Percentiles rank a stretch among this genome's conserved stretches.
phyloP scores from a whole-genome alignment of 768 basidiomycete genomes.

The Trametes sanguinea region DNA sequence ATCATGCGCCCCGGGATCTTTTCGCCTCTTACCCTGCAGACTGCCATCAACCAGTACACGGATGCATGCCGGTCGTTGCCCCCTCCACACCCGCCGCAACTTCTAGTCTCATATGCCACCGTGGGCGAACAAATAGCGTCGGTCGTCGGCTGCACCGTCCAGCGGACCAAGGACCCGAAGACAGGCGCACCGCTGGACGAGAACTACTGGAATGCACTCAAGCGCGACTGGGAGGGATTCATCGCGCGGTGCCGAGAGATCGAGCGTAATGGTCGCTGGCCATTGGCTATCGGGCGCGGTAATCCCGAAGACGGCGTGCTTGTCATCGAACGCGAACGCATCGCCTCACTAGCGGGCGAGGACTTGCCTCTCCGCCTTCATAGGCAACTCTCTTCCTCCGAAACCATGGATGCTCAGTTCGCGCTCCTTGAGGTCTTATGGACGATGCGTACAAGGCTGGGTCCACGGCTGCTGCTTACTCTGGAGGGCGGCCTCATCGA shows the following conservation, averaged over 20 bases:
- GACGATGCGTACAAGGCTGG: conserved; percentile 62
- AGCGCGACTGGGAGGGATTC: conserved; percentile 95
- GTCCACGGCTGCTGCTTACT: conserved; percentile 53
- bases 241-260: conserved; percentile 86
- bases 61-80: conserved; percentile 69
- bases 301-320: conserved; percentile 47
- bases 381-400: conserved; percentile 47
- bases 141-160: conserved; percentile 85
- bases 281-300: conserved; percentile 61
- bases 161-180: conserved; percentile 67
- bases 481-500: conserved; percentile 63
- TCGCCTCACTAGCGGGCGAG: conserved; percentile 62
- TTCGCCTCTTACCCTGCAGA: conserved; percentile 77
- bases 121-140: conserved; percentile 76
- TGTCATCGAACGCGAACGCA: conserved; percentile 76
- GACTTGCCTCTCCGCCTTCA: conserved; percentile 67
- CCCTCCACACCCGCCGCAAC: conserved; percentile 54
- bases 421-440: conserved; percentile 62
- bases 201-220: conserved; percentile 82
- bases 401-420: conserved; percentile 52
- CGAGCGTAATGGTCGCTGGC: conserved; percentile 85
- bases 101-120: conserved; percentile 63
- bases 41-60: conserved; percentile 82
- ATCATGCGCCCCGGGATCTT: conserved; percentile 89
- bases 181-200: conserved; percentile 79